Base-by-base conservation (phyloP, 2,329 filamentous ascomycete species). In the Myriosclerotinia scirpicola region DNA sequence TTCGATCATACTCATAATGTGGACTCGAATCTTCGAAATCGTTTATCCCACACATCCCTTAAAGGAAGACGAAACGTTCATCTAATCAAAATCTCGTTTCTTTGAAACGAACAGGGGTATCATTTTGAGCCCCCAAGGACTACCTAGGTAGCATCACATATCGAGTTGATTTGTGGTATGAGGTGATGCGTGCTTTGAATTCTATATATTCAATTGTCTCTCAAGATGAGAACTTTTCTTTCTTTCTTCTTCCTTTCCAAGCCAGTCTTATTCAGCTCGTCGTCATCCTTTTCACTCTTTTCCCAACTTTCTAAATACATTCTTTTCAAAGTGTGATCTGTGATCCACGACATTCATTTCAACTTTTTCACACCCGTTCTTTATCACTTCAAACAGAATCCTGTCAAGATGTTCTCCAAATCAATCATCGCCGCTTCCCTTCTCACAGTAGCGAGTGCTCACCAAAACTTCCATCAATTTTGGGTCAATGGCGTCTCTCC, bases 391-490 rank as follows among this genome's bases (percentile, higher is more conserved):
- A 53, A n/a, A 22, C 22, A 65, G 46, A 26, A 36, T 48, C 3
- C 12, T 17, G 36, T 65, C 66, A 73, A 70, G 15, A 77, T 77
- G 76, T 66, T 74, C 44, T 69, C 54, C 54, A 74, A 70, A 60
- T 68, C 70, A 46, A 54, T 71, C 54, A 42, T 75, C 58, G 52
- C 68, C 53, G 67, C 67, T 44, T 74, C 73, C n/a, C 66, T 78
- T 26, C 36, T 74, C 56, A 69, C 71, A 22, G 69, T 69, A 20
- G 75, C 72, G 42, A 73, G 73, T 52, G 77, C 78, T 48, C 78
- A 80, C 69, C 78, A 80, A 69, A 80, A 79, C 70, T 75, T 79
- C 52, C 77, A 80, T 67, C 77, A 80, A 71, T 78, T 80, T 68
- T 79, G 77, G 78, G 76, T 79, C 36, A 79, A 79, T 65, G 77